Base-by-base conservation (phyloP, 352 stramenopile species). In the Phytophthora cajani region DNA sequence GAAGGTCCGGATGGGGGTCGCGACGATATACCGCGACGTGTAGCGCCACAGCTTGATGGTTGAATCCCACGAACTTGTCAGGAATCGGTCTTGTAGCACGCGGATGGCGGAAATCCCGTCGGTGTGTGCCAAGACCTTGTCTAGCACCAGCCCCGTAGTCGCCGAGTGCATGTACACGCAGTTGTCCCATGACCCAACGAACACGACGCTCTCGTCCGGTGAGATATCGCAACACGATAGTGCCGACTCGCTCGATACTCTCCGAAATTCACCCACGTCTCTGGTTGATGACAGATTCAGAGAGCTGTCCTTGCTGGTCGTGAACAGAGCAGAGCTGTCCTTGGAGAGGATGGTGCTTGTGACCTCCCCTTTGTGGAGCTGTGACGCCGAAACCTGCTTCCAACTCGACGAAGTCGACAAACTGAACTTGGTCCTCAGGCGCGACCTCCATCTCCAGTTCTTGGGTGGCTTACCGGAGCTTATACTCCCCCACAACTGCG, bases 61-160 rank as follows among this genome's bases (percentile, higher is more conserved):
- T 0, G 84, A 90, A 63, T 94, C 86, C 84, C 83, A 92, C 5
- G 86, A 94, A 32, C 84, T 90, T n/a, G 84, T 90, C 19, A 92
- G 52, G 42, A 94, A 87, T 0, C 81, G 80, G 17, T 84, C 75
- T 9, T 79, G 74, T 17, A 92, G 38, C 23, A 89, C 79, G 27
- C 80, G 84, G 32, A 95, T 81, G 14, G 83, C 86, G 14, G 86
- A 92, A 36, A 95, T 85, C 6, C 85, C 85, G 38, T 93, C 85
- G 2, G 77, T 80, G 42, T 95, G 88, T 1, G 85, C 86, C 3
- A 88, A 67, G 5, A 89, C 72, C 12, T 84, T 89, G 63, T 95
- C 84, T 30, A 93, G 61, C 11, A 87, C 76, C 1, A 75, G 64
- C 1, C 84, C 86, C 3, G 78, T 90, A 21, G 80, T 61, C 3